Base-by-base conservation (phyloP, 495 filamentous ascomycete species). In the Aspergillus panamensis region DNA sequence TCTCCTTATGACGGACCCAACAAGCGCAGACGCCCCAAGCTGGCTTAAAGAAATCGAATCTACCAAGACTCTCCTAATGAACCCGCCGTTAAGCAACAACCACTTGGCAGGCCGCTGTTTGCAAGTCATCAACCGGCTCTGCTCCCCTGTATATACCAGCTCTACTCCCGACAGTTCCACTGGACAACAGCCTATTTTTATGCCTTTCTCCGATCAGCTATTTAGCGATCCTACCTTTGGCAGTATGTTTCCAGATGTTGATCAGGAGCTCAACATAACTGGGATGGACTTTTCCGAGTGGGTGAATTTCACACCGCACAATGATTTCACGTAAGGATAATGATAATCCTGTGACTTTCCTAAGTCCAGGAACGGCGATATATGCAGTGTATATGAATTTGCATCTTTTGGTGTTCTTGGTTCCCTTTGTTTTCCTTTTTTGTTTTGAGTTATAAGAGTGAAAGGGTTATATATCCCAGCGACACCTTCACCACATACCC, bases 41-140 rank as follows among this genome's bases (percentile, higher is more conserved):
- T 81, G 78, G 78, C 64, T 77, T 16, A 71, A 76, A 44, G 77
- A 80, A 45, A 73, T 81, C 29, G 72, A 74, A 64, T 70, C 74
- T 6, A 78, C 78, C 6, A 78, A 78, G 55, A 60, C 67, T 4
- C 72, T 78, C n/a, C 59, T 78, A 13, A 63, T 65, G n/a, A 68
- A 78, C 51, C 73, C 73, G 5, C 73, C 77, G 0, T 60, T 78
- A 8, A 69, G 70, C 58, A 74, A 69, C 42, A 78, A 78, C 56
- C 67, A 73, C 6, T 69, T 80, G 52, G 75, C 77, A 17, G 62
- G 65, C 13, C 74, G 77, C 48, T 80, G 75, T 55, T 63, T 72
- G 8, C 71, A 75, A 39, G 75, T 80, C 2, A 68, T 80, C 48
- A 73, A 77, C 48, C 66, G 74, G 32, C 71, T 80, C n/a, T 68